A percentile compares a stretch with the other conserved stretches of the same genome.
Evolutionary conservation across 1,284 basidiomycete species (phyloP).

Genomic region (Tilletia indica): DNA sequence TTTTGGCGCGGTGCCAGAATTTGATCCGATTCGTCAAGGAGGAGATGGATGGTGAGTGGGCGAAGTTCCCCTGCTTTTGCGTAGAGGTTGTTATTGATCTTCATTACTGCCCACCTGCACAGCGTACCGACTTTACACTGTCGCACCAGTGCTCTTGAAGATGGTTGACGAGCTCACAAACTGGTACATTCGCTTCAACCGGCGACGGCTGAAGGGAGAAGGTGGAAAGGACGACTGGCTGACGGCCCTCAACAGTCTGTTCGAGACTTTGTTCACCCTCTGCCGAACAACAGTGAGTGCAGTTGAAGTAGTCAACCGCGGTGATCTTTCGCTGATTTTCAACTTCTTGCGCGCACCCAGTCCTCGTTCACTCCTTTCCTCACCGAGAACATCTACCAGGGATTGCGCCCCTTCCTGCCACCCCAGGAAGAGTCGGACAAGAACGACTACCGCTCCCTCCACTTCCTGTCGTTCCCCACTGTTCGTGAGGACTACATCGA

Average conservation of each 20-base stretch:
- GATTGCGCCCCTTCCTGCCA: conserved; percentile 74
- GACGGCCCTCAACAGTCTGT: conserved; percentile 88
- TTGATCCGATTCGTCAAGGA: conserved; percentile 85
- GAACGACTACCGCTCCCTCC: conserved; percentile 81
- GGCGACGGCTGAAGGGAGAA: conserved; percentile 91
- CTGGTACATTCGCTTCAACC: conserved; percentile 99
- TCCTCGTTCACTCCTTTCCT: conserved; percentile 98
- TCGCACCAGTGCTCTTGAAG: conserved; percentile 88
- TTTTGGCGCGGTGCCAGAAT: conserved; percentile 93
- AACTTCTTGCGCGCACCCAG: conserved; percentile 46
- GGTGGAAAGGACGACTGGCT: conserved; percentile 85
- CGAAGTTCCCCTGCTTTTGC: no score
- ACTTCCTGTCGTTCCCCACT: conserved; percentile 91
- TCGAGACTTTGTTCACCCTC: conserved; percentile 90
- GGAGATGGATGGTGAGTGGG: conserved; percentile 72
- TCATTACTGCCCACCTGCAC: neutral
- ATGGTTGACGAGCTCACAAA: conserved; percentile 96
- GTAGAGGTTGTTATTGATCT: conserved; percentile 16
- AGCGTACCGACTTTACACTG: conserved; percentile 94
- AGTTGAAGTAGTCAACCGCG: conserved; percentile 60
- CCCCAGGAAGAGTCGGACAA: conserved; percentile 60
- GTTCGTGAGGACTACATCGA: conserved; percentile 95
- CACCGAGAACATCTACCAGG: conserved; percentile 94
- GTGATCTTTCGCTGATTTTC: neutral
- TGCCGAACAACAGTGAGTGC: conserved; percentile 72